Percentiles rank a stretch among this genome's conserved stretches.
phyloP scores from a whole-genome alignment of 2,329 filamentous ascomycete species.

The Juglanconis sp. region DNA sequence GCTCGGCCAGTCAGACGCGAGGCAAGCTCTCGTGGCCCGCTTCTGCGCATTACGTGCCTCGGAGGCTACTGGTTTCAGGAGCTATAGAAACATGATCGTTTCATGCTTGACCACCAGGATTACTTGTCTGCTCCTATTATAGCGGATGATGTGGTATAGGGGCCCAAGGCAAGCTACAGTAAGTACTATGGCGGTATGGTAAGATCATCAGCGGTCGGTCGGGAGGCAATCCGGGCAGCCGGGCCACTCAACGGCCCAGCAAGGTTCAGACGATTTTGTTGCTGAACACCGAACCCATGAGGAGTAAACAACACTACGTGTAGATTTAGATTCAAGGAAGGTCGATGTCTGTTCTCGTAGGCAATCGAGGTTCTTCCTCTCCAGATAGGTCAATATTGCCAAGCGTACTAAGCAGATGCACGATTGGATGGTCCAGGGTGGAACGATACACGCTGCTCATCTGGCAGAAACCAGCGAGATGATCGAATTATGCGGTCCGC shows the following conservation, averaged over 20 bases:
- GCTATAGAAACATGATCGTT: slow-evolving; percentile 5
- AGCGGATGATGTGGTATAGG: no score
- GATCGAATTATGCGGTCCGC: no score
- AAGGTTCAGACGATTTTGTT: background rate
- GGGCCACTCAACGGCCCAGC: background rate
- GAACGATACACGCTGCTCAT: no score
- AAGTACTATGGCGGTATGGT: background rate
- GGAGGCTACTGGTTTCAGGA: slow-evolving; percentile 11
- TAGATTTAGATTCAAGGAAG: background rate
- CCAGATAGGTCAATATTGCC: no score
- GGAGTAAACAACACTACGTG: no score
- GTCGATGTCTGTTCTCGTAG: background rate
- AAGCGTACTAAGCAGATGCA: no score
- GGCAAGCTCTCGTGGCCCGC: background rate
- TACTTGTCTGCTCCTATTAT: no score
- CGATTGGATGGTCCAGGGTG: no score
- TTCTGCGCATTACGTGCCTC: slow-evolving; percentile 9
- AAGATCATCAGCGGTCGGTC: slow-evolving; percentile 6
- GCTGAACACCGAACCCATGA: background rate
- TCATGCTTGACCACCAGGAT: background rate
- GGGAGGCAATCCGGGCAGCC: background rate
- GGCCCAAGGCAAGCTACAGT: no score
- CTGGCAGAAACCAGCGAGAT: no score
- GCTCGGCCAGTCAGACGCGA: background rate
- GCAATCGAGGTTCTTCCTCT: background rate